Evolutionary conservation across 441 rosid genomes (phyloP), one percentile per base, ranked within the genome.

Genomic region (Biscutella laevigata): DNA sequence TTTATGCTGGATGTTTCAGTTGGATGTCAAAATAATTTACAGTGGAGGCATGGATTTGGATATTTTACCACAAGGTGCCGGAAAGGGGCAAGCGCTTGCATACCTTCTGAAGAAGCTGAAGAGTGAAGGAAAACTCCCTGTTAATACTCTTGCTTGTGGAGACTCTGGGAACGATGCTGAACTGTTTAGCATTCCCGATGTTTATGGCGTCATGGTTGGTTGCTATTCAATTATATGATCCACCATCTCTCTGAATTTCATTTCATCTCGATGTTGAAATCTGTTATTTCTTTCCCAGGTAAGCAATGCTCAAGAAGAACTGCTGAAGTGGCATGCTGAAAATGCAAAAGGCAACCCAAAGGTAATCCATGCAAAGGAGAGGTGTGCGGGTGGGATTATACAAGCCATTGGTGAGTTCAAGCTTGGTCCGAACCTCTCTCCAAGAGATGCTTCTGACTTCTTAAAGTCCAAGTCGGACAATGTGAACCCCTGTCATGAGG

Each of bases 21-120:
- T 91, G 89, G 94, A 85, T 71, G 88, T 85, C 61, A 91, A 91
- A 63, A 82, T 91, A 35, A 82, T 91, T 42, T 91, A 88, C 66
- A 85, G 96, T 67, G 98, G 96, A 39, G 98, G 98, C 43, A 85
- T 82, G 84, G 95, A 88, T 71, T 75, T 91, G 72, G 98, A 91
- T 72, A 82, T 91, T 43, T 76, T 91, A 37, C 87, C 98, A 39
- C 88, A 80, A 80, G 95, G 96, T 72, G 96, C 95, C 14, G 98
- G 98, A 14, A 91, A 91, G 77, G 98, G 98, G 46, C 98, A 88
- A 76, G 98, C 96, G 51, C 91, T 88, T 56, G 89, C 95, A 1
- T 91, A 85, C 74, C 70, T 91, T 49, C 80, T 77, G 13, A 65
- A 77, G 70, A 88, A 91, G 71, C 81, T 91, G 16, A 83, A 74